phyloP scores from a whole-genome alignment of 2,329 filamentous ascomycete species.

The Alternaria atra region DNA sequence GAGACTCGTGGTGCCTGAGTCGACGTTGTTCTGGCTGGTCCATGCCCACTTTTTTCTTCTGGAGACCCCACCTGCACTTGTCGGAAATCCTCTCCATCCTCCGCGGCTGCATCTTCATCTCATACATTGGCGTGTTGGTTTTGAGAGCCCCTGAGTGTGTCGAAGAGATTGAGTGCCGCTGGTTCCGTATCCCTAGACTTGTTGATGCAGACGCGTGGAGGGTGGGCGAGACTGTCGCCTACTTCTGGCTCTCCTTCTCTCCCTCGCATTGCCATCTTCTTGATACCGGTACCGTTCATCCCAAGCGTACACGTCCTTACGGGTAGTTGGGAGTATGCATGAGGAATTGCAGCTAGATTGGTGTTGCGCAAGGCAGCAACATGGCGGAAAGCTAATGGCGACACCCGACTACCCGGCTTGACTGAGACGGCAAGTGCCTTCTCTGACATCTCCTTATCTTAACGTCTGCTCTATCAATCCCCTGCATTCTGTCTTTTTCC shows the following conservation, averaged over 20 bases:
- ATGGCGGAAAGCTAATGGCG: not conserved
- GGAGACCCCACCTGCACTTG: not conserved
- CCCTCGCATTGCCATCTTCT: not conserved
- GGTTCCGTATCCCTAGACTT: not conserved
- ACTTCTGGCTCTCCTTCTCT: too few relatives aligned
- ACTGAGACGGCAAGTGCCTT: not conserved
- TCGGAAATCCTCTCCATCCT: not conserved
- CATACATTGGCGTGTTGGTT: not conserved
- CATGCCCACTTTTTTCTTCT: not conserved
- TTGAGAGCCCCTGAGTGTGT: not conserved
- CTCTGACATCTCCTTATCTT: not conserved
- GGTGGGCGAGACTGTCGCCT: not conserved
- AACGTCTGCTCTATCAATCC: not conserved
- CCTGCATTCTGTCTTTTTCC: not conserved
- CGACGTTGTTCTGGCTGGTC: constrained; percentile 1
- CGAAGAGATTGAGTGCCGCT: not conserved
- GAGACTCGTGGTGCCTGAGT: constrained; percentile 5
- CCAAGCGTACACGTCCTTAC: not conserved
- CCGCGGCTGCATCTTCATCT: not conserved
- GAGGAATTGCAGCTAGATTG: too few relatives aligned
- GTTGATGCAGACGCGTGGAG: not conserved
- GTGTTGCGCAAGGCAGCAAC: not conserved
- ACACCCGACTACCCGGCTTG: not conserved
- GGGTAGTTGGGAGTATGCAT: not conserved
- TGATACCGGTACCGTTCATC: not conserved